Evolutionary conservation across 2,329 filamentous ascomycete species (phyloP).

Genomic region (Aspergillus calidoustus): DNA sequence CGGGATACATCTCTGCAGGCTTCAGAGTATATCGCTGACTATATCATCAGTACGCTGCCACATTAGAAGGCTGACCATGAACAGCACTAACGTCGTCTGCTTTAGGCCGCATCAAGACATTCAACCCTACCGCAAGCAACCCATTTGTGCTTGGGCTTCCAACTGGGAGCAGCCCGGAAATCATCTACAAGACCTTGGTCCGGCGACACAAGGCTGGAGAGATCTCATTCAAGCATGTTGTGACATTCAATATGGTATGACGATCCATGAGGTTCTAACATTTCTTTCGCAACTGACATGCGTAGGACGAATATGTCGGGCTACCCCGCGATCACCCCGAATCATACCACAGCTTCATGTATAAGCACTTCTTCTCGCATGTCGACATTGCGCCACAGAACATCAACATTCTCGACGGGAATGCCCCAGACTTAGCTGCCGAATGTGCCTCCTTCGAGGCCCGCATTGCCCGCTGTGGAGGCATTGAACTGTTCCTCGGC

Average conservation of each 20-base stretch:
- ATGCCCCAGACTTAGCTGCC: slow-evolving; percentile 72
- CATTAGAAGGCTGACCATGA: background rate
- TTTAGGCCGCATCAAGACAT: slow-evolving; percentile 73
- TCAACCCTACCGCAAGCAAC: slow-evolving; percentile 70
- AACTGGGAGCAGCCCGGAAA: slow-evolving; percentile 79
- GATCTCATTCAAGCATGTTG: slow-evolving; percentile 84
- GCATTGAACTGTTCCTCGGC: slow-evolving; percentile 84
- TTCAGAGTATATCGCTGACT: slow-evolving; percentile 78
- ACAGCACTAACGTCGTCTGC: background rate
- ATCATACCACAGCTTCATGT: slow-evolving; percentile 92
- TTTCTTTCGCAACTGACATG: slow-evolving; percentile 17
- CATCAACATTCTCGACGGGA: slow-evolving; percentile 83
- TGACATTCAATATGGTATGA: slow-evolving; percentile 87
- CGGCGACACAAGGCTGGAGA: slow-evolving; percentile 50
- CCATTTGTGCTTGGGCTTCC: slow-evolving; percentile 84
- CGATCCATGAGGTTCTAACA: background rate
- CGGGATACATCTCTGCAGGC: slow-evolving; percentile 71
- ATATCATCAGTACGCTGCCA: slow-evolving; percentile 68
- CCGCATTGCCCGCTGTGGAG: slow-evolving; percentile 73
- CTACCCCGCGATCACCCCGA: slow-evolving; percentile 81
- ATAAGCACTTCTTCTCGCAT: slow-evolving; percentile 86
- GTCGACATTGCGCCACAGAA: slow-evolving; percentile 81
- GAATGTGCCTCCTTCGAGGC: slow-evolving; percentile 82
- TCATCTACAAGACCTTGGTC: slow-evolving; percentile 78
- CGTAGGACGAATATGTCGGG: slow-evolving; percentile 81